Percentiles rank a stretch among this genome's conserved stretches.
Evolutionary conservation across 1,284 basidiomycete genomes (phyloP).

Genomic region (Cutaneotrichosporon sp.): DNA sequence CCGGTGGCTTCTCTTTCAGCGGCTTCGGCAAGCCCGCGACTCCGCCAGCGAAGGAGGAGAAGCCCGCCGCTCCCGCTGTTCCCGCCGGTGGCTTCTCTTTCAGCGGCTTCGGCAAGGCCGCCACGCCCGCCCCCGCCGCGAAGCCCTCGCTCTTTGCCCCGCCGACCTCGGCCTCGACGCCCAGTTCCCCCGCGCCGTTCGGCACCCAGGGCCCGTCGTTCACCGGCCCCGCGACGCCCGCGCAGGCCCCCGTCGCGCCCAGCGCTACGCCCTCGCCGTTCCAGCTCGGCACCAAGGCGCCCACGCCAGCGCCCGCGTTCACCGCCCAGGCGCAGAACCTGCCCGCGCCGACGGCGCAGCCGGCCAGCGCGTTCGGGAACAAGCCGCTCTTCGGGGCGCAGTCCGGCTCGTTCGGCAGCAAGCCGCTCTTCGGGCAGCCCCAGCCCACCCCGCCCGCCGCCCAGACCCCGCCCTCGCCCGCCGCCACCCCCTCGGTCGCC

Average conservation of each 20-base stretch:
- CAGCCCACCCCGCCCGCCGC: too few relatives aligned
- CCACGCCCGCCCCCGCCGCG: neutral
- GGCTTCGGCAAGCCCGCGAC: conserved; percentile 15
- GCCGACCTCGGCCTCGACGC: neutral
- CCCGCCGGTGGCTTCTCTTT: conserved; percentile 5
- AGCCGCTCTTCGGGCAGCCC: conserved; percentile 4
- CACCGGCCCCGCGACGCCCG: neutral
- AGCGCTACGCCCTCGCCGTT: conserved; percentile 4
- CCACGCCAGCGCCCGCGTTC: conserved; percentile 6
- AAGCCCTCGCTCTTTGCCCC: neutral
- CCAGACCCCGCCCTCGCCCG: too few relatives aligned
- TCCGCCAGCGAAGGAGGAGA: neutral
- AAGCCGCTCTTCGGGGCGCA: conserved; percentile 5
- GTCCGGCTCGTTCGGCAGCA: conserved; percentile 1
- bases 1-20: conserved; percentile 4
- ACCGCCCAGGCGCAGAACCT: neutral
- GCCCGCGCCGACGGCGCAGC: conserved; percentile 10
- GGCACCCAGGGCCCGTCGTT: neutral
- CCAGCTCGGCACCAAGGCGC: neutral
- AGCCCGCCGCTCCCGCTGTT: conserved; percentile 1
- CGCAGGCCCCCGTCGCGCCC: neutral
- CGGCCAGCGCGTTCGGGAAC: conserved; percentile 2
- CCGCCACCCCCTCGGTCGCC: neutral
- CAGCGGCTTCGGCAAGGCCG: conserved; percentile 11
- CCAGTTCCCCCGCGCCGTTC: neutral